Evolutionary conservation across 75 land plant genomes (phyloP).

Genomic region (Pseudotsuga menziesii): DNA sequence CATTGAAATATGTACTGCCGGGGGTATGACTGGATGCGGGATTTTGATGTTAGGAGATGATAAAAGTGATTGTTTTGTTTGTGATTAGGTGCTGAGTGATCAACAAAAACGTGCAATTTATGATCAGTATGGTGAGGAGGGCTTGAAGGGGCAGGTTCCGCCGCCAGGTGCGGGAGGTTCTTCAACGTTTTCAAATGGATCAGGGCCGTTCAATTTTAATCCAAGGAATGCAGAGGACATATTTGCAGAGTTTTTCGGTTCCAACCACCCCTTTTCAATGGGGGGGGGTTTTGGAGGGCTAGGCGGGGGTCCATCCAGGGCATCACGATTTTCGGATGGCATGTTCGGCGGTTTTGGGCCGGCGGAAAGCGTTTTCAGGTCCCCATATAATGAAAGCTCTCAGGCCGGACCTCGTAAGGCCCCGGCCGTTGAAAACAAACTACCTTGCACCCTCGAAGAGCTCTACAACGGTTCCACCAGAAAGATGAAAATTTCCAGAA

Average conservation of each 20-base stretch:
- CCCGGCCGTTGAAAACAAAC: slow-evolving; percentile 73
- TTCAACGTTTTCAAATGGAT: slow-evolving; percentile 29
- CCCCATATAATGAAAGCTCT: slow-evolving; percentile 23
- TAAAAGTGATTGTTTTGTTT: no score
- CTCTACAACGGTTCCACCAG: slow-evolving; percentile 81
- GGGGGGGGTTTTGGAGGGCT: slow-evolving; percentile 35
- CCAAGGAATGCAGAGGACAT: slow-evolving; percentile 93
- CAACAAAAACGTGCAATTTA: slow-evolving; percentile 69
- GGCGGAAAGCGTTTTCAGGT: slow-evolving; percentile 50
- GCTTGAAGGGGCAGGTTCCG: slow-evolving; percentile 71
- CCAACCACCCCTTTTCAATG: slow-evolving; percentile 54
- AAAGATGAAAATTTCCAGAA: slow-evolving; percentile 94
- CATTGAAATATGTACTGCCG: no score
- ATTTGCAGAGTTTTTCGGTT: slow-evolving; percentile 91
- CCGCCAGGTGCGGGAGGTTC: slow-evolving; percentile 46
- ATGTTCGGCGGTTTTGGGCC: slow-evolving; percentile 62
- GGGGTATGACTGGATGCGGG: no score
- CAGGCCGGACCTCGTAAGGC: slow-evolving; percentile 56
- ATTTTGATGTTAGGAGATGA: no score
- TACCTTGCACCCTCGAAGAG: slow-evolving; percentile 78
- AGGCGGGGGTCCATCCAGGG: slow-evolving; percentile 17
- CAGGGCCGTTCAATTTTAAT: slow-evolving; percentile 33
- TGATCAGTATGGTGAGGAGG: slow-evolving; percentile 94
- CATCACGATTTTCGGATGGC: slow-evolving; percentile 29
- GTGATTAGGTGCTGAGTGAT: slow-evolving; percentile 73